Conservation (phyloP, 2,329 filamentous ascomycete species). For the Niveomyces coronatus region DNA sequence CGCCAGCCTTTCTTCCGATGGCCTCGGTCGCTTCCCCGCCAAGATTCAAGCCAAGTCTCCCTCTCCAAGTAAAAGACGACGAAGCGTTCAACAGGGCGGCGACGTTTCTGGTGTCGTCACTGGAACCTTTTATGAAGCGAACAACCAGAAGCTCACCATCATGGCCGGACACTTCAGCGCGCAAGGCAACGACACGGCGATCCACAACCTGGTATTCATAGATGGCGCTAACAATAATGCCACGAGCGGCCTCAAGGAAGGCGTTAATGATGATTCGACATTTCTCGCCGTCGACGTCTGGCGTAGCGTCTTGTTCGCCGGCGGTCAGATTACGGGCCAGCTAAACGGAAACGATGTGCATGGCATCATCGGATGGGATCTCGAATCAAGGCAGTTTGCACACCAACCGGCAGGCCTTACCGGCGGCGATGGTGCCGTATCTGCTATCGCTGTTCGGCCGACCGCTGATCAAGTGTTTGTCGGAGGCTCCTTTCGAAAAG, state of each 20-base stretch:
- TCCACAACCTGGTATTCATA: constrained; percentile 76
- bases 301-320: constrained; percentile 64
- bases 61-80: constrained; percentile 32
- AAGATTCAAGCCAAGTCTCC: constrained; percentile 34
- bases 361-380: constrained; percentile 73
- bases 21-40: constrained; percentile 47
- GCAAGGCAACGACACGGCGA: constrained; percentile 54
- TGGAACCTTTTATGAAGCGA: constrained; percentile 65
- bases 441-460: constrained; percentile 63
- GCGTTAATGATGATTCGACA: constrained; percentile 60
- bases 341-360: constrained; percentile 52
- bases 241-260: constrained; percentile 58
- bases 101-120: constrained; percentile 60
- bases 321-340: constrained; percentile 66
- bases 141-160: constrained; percentile 69
- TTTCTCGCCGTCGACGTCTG: constrained; percentile 62
- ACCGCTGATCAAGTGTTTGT: constrained; percentile 69
- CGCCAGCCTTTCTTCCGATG: constrained; percentile 48
- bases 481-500: constrained; percentile 72
- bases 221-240: constrained; percentile 59
- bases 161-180: constrained; percentile 80
- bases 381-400: constrained; percentile 52
- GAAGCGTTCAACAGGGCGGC: constrained; percentile 30
- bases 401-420: constrained; percentile 66
- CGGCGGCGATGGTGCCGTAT: constrained; percentile 62